These are phyloP conservation scores for Hortaea sp. DNA, from an alignment of 2,329 filamentous ascomycete species.

Conservation along the genomic window DNA sequence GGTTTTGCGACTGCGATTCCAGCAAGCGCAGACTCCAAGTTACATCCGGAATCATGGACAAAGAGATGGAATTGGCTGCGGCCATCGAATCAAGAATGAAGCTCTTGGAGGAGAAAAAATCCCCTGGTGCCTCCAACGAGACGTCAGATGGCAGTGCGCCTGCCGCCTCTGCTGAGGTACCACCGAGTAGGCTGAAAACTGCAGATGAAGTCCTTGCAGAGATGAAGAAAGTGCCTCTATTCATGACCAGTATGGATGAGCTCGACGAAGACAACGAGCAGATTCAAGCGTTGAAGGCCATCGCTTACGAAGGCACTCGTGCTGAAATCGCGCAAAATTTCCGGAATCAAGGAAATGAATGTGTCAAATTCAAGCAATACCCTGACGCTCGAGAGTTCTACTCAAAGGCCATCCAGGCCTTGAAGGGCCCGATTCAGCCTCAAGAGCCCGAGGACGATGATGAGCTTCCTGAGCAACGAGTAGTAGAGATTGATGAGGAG, in stretches of 20 bases:
- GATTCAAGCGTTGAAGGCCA: slow-evolving; percentile 75
- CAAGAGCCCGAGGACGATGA: slow-evolving; percentile 28
- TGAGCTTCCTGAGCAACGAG: slow-evolving; percentile 36
- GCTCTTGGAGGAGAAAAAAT: too few species aligned
- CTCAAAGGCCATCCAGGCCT: slow-evolving; percentile 66
- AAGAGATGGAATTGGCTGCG: not conserved
- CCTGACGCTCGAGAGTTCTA: slow-evolving; percentile 86
- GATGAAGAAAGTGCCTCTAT: slow-evolving; percentile 68
- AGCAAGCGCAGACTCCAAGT: not conserved
- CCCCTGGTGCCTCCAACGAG: too few species aligned
- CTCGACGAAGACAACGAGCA: slow-evolving; percentile 61
- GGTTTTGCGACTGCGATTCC: too few species aligned
- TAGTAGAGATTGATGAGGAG: slow-evolving; percentile 46
- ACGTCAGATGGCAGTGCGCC: not conserved
- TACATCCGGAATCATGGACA: not conserved
- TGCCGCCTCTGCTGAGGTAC: slow-evolving; percentile 35
- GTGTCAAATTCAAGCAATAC: slow-evolving; percentile 63
- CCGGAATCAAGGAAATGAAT: slow-evolving; percentile 87
- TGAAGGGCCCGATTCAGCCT: slow-evolving; percentile 51
- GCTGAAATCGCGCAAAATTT: slow-evolving; percentile 75
- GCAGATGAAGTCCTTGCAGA: slow-evolving; percentile 52
- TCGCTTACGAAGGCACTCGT: slow-evolving; percentile 87
- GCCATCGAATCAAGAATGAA: not conserved
- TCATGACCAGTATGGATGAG: slow-evolving; percentile 82
- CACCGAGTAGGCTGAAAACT: slow-evolving; percentile 47